A percentile compares a stretch with the other conserved stretches of the same genome.
phyloP scores from a whole-genome alignment of 106 monocot genomes.

The Allium sativum region DNA sequence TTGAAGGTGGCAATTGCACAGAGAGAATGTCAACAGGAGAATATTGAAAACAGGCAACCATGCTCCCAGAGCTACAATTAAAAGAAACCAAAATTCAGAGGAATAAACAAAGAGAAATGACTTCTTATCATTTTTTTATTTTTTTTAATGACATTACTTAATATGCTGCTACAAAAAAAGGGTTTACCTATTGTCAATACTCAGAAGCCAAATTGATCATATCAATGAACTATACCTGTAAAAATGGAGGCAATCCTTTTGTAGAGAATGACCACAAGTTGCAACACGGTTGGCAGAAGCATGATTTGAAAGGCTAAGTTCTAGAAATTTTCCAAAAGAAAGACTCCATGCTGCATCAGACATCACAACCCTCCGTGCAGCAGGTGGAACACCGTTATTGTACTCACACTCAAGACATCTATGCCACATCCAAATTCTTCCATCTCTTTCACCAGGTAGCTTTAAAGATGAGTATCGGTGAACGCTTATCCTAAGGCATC shows the following conservation, averaged over 20 bases:
- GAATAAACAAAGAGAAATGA: too few species aligned
- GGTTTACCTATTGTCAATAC: too few species aligned
- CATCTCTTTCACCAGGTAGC: conserved; percentile 73
- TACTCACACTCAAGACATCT: conserved; percentile 69
- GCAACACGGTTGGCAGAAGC: conserved; percentile 80
- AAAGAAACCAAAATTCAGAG: neutral
- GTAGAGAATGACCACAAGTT: conserved; percentile 91
- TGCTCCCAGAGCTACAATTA: conserved; percentile 59
- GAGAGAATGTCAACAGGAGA: conserved; percentile 71
- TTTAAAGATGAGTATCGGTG: conserved; percentile 37
- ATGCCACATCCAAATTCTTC: conserved; percentile 99
- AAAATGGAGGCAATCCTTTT: conserved; percentile 87
- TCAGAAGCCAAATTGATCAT: neutral
- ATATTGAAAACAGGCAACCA: conserved; percentile 89
- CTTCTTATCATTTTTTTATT: neutral
- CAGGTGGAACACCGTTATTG: conserved; percentile 66
- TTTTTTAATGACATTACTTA: neutral
- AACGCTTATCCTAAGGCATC: conserved; percentile 66
- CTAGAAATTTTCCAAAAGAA: conserved; percentile 98
- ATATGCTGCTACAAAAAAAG: too few species aligned
- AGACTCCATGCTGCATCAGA: conserved; percentile 93
- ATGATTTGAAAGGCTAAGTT: conserved; percentile 89
- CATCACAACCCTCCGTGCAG: conserved; percentile 76
- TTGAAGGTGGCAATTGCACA: conserved; percentile 56
- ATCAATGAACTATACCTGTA: conserved; percentile 47